Evolutionary conservation across 2,329 filamentous ascomycete genomes (phyloP).

Genomic region (Fusarium ambrosium): DNA sequence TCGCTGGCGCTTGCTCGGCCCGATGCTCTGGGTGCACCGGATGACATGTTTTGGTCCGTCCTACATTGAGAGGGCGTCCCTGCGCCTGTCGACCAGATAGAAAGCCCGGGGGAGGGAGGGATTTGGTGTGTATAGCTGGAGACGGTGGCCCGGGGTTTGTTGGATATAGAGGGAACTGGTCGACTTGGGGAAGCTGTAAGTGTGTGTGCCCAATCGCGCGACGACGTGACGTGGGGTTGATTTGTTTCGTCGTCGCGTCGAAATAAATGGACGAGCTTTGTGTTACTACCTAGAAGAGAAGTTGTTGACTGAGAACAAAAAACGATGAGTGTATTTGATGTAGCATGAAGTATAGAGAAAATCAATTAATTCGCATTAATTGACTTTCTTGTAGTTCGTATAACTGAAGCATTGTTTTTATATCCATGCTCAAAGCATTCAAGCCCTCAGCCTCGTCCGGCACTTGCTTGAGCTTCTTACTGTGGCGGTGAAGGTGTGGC

Average conservation of each 20-base stretch:
- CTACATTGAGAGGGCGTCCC: slow-evolving; percentile 51
- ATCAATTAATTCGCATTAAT: not conserved
- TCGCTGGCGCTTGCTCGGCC: slow-evolving; percentile 60
- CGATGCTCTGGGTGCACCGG: slow-evolving; percentile 57
- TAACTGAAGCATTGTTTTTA: not conserved
- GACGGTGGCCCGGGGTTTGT: slow-evolving; percentile 5
- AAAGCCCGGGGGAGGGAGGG: not conserved
- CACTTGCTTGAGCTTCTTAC: not conserved
- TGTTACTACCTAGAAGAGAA: not conserved
- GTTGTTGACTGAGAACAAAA: not conserved
- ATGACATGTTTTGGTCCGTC: slow-evolving; percentile 56
- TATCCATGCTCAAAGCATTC: not conserved
- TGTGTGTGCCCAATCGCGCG: slow-evolving; percentile 48
- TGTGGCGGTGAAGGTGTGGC: slow-evolving; percentile 43
- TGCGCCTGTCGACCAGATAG: not conserved
- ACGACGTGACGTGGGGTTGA: slow-evolving; percentile 46
- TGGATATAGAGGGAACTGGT: slow-evolving; percentile 18
- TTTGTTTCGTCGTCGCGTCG: slow-evolving; percentile 31
- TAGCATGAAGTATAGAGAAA: not conserved
- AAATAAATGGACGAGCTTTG: slow-evolving; percentile 8
- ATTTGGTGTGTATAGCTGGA: not conserved
- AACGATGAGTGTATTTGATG: not conserved
- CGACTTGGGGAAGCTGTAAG: slow-evolving; percentile 40
- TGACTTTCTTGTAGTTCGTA: not conserved
- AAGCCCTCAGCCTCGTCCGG: not conserved